These are phyloP conservation scores for Micractinium conductrix DNA, from an alignment of 139 green algal genomes.

Conservation along the genomic window DNA sequence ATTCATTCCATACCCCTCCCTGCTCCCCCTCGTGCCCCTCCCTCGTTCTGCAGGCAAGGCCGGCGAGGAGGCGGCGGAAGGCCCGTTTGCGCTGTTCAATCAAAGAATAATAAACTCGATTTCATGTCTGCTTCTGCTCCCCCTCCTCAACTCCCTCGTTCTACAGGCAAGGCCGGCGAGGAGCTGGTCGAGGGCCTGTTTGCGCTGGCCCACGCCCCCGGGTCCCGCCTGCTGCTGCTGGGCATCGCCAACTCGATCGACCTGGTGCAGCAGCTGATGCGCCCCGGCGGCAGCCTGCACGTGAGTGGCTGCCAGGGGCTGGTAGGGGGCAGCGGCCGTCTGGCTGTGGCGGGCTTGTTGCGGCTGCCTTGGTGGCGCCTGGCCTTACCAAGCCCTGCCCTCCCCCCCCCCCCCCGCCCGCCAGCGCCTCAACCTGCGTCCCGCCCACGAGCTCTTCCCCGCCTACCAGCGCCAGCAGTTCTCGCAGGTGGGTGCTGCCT, in stretches of 20 bases:
- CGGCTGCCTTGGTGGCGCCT: background rate
- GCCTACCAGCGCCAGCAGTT: slow-evolving; percentile 30
- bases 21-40: background rate
- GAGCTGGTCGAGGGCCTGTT: slow-evolving; percentile 46
- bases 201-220: slow-evolving; percentile 32
- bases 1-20: no score
- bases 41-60: background rate
- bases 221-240: slow-evolving; percentile 60
- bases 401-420: background rate
- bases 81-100: slow-evolving; percentile 42
- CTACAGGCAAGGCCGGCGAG: slow-evolving; percentile 15
- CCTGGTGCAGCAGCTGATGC: slow-evolving; percentile 54
- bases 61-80: slow-evolving; percentile 35
- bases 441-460: slow-evolving; percentile 39
- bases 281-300: slow-evolving; percentile 25
- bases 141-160: background rate
- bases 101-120: no score
- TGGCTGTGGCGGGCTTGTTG: background rate
- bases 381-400: slow-evolving; percentile 22
- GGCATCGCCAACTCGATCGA: slow-evolving; percentile 69
- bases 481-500: background rate
- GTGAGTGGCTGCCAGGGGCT: slow-evolving; percentile 25
- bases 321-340: no score
- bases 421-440: slow-evolving; percentile 19
- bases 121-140: no score